Conservation (phyloP, 2,329 filamentous ascomycete species). For the Westerdykella aurantiaca region DNA sequence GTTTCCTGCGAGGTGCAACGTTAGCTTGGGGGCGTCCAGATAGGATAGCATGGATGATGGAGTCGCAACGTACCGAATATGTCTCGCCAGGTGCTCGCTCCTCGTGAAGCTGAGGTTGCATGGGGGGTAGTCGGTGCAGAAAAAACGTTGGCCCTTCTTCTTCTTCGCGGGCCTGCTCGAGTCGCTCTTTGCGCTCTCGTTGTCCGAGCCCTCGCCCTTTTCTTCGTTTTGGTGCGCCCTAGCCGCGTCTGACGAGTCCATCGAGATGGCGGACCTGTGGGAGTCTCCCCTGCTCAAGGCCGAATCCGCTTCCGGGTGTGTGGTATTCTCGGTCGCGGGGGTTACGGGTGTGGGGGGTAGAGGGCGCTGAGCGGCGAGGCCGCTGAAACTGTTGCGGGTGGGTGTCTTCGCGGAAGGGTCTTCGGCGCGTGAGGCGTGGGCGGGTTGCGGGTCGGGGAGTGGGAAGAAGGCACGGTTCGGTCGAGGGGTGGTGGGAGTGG, state of each 20-base stretch:
- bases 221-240: slow-evolving; percentile 72
- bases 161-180: slow-evolving; percentile 79
- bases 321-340: slow-evolving; percentile 43
- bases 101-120: slow-evolving; percentile 93
- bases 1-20: slow-evolving; percentile 59
- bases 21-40: slow-evolving; percentile 18
- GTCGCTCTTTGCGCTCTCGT: slow-evolving; percentile 46
- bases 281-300: slow-evolving; percentile 47
- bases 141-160: slow-evolving; percentile 95
- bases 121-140: slow-evolving; percentile 89
- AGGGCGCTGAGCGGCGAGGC: slow-evolving; percentile 43
- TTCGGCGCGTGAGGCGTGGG: slow-evolving; percentile 20
- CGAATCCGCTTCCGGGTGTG: slow-evolving; percentile 33
- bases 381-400: slow-evolving; percentile 51
- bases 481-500: slow-evolving; percentile 53
- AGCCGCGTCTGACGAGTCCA: slow-evolving; percentile 63
- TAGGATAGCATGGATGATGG: not conserved
- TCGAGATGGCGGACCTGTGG: slow-evolving; percentile 56
- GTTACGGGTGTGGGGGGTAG: slow-evolving; percentile 41
- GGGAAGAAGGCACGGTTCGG: slow-evolving; percentile 39
- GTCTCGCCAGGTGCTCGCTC: slow-evolving; percentile 89
- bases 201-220: slow-evolving; percentile 49
- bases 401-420: slow-evolving; percentile 53
- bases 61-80: slow-evolving; percentile 65
- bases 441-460: slow-evolving; percentile 34